Evolutionary conservation across 352 stramenopile species (phyloP), one percentile per base, ranked within the genome.

Genomic region (Phytophthora fragariae): DNA sequence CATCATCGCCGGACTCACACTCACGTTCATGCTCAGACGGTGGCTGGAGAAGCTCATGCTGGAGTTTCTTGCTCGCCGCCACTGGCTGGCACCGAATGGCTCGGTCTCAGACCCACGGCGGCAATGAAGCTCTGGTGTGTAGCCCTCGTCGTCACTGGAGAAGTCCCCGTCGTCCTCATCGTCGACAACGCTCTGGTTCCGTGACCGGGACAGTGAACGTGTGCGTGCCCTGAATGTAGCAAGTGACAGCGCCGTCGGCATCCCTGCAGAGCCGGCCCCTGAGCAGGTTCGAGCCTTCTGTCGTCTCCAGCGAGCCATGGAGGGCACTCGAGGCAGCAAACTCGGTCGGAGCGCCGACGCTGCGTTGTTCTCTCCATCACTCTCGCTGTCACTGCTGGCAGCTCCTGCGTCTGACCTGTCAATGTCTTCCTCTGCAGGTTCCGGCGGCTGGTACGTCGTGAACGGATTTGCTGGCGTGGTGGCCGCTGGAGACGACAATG

Each of bases 61-160:
- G 3, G 53, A 75, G 19, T 76, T 66, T 17, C 76, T 77, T 59
- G 70, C 64, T 69, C 60, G 75, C 62, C 68, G 77, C 68, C 77
- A 70, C 15, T 69, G 67, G 57, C 54, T 71, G 6, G 57, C 68
- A 60, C 67, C 61, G 14, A 68, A 10, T 7, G 71, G 35, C 27
- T 72, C 62, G 7, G 58, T 63, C 54, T 77, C 55, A 41, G 58
- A 75, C 17, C 47, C 59, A 9, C 57, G 61, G 35, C 44, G 68
- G 27, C 44, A 57, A 71, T 74, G 73, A 27, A 70, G 47, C 71
- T 72, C 74, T 37, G 65, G 75, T 46, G 63, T 75, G 61, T 83
- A 91, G 37, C 78, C 83, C 52, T 86, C 80, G 50, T 90, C 80
- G 29, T 91, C 83, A 62, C 83, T 89, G 3, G 85, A 92, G 41